Percentiles rank a stretch among this genome's conserved stretches.
phyloP scores from a whole-genome alignment of 73 alveolate genomes.

The Stentor coeruleus region DNA sequence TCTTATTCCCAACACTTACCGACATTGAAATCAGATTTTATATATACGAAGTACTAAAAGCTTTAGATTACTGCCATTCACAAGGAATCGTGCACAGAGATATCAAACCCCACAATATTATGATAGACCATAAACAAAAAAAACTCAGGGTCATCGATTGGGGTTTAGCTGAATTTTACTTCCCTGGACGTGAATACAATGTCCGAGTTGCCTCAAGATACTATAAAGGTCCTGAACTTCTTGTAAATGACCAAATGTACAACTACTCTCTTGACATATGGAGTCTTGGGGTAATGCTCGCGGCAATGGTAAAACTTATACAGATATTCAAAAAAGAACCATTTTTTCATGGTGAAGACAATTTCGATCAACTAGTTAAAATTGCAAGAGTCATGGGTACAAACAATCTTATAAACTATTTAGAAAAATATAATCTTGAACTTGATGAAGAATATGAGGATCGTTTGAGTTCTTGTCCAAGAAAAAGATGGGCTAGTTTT shows the following conservation, averaged over 20 bases:
- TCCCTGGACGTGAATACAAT: conserved; percentile 85
- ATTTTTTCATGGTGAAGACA: conserved; percentile 93
- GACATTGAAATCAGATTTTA: conserved; percentile 86
- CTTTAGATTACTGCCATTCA: conserved; percentile 92
- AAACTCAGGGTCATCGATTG: conserved; percentile 89
- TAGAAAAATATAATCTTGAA: too few relatives aligned
- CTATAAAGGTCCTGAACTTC: conserved; percentile 90
- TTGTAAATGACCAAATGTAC: too few relatives aligned
- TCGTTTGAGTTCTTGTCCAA: too few relatives aligned
- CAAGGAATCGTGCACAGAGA: conserved; percentile 95
- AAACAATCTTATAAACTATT: too few relatives aligned
- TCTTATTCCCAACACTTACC: conserved; percentile 75
- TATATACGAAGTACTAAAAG: conserved; percentile 80
- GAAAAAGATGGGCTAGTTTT: conserved; percentile 68
- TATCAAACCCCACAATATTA: conserved; percentile 94
- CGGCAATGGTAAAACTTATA: conserved; percentile 57
- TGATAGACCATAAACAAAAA: conserved; percentile 82
- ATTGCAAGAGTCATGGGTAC: conserved; percentile 94
- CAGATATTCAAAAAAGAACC: conserved; percentile 94
- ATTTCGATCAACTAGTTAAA: conserved; percentile 88
- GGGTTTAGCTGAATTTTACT: conserved; percentile 97
- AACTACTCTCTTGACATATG: too few relatives aligned
- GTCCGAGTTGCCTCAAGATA: conserved; percentile 93
- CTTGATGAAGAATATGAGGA: too few relatives aligned
- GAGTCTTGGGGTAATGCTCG: conserved; percentile 84